A percentile compares a stretch with the other conserved stretches of the same genome.
These are phyloP conservation scores for Colletotrichum simmondsii DNA, from an alignment of 2,329 filamentous ascomycete species.

Conservation along the genomic window DNA sequence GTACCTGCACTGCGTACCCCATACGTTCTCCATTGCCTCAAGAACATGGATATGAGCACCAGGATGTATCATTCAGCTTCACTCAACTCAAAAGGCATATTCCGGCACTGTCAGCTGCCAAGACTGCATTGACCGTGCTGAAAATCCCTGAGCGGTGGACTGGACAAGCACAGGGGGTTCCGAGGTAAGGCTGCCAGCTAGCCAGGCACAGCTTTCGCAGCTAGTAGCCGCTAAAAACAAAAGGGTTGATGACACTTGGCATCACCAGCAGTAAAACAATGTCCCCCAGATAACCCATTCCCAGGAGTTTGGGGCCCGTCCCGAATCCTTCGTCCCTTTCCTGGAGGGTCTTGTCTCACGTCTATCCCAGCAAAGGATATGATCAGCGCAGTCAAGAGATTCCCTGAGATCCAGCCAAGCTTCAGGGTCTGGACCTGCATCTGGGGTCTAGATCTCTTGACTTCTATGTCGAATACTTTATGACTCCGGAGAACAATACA, in stretches of 20 bases:
- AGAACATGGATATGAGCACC: too few relatives aligned
- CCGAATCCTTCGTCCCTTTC: background rate
- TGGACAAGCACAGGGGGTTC: too few relatives aligned
- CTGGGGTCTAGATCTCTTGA: too few relatives aligned
- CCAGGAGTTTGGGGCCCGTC: background rate
- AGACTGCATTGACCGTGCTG: too few relatives aligned
- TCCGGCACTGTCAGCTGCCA: too few relatives aligned
- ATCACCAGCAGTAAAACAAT: background rate
- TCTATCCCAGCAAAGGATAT: background rate
- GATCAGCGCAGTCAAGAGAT: constrained; percentile 3
- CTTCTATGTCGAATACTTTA: too few relatives aligned
- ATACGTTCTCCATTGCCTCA: too few relatives aligned
- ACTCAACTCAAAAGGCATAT: too few relatives aligned
- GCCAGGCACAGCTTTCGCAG: background rate
- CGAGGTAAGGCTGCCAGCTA: too few relatives aligned
- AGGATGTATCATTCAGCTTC: too few relatives aligned
- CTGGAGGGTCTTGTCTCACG: background rate
- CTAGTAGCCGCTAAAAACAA: background rate
- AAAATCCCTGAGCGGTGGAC: too few relatives aligned
- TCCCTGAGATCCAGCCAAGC: background rate
- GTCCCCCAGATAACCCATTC: background rate
- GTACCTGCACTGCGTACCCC: too few relatives aligned
- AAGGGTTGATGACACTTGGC: background rate
- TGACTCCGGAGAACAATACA: background rate
- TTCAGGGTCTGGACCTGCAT: background rate